Evolutionary conservation across 1,284 basidiomycete species (phyloP), one percentile per base, ranked within the genome.

Genomic region (Irpex lacteus): DNA sequence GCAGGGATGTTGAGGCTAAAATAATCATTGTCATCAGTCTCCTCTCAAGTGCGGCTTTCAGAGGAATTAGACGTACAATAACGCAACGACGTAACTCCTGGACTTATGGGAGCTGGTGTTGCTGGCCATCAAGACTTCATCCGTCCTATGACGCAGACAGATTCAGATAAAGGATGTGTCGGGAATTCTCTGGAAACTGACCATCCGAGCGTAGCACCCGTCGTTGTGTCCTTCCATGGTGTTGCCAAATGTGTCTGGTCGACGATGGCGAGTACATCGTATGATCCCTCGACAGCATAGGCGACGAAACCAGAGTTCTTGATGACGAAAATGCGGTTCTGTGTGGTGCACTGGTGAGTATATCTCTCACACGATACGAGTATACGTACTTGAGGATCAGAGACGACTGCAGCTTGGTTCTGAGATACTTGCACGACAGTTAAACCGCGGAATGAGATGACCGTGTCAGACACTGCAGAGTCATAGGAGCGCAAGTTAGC

Each of bases 341-440:
- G 58, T 4, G 61, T 60, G 34, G 13, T n/a, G 5, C 4, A 19
- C 8, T 26, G 13, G 50, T 52, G 50, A 52, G 50, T 52, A 52
- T 21, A 18, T 8, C 57, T 34, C 34, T 26, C n/a, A 37, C n/a
- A 13, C 9, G 37, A 15, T 9, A 34, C 19, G 19, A 32, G 21
- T 15, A 26, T 34, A 56, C 9, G 60, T 61, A 77, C 77, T 72
- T 90, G 89, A 52, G 91, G 91, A 71, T 93, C 89, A 1, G 86
- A 90, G 40, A 92, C 80, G 40, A 92, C 89, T 0, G 91, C 90
- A 5, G 89, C 90, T 78, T 87, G 86, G 69, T 92, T 92, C 78
- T 92, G 90, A 1, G 89, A 89, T 40, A 92, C 90, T 72, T 93
- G 91, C 0, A 93, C 90, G 21, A 91, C 82, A 0, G 89, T 92